These are phyloP conservation scores for Acephala macrosclerotiorum DNA, from an alignment of 2,329 filamentous ascomycete genomes.

Conservation along the genomic window DNA sequence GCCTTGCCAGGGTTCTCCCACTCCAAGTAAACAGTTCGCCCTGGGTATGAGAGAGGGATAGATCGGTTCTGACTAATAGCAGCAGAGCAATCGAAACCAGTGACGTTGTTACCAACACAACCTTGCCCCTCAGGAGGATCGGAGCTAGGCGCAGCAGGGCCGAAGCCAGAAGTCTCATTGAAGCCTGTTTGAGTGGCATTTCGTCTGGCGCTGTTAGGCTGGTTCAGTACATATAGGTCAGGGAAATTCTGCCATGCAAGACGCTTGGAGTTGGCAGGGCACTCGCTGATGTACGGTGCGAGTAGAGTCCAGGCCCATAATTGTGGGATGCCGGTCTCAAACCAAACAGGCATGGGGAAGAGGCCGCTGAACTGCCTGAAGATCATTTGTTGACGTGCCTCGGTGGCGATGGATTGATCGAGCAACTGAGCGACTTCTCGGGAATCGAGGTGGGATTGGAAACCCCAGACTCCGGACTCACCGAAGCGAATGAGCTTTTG, in stretches of 20 bases:
- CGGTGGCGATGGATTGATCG: constrained; percentile 77
- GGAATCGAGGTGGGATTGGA: constrained; percentile 78
- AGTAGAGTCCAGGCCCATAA: constrained; percentile 86
- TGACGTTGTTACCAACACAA: constrained; percentile 64
- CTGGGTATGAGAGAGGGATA: constrained; percentile 76
- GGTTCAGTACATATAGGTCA: constrained; percentile 73
- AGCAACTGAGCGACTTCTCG: constrained; percentile 77
- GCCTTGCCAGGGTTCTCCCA: constrained; percentile 76
- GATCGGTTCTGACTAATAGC: constrained; percentile 74
- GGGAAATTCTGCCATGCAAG: constrained; percentile 89
- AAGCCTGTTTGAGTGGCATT: constrained; percentile 66
- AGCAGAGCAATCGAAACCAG: constrained; percentile 65
- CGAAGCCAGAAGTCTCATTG: constrained; percentile 70
- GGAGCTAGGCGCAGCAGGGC: constrained; percentile 45
- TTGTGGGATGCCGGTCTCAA: constrained; percentile 80
- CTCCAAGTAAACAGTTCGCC: constrained; percentile 71
- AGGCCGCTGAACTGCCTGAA: constrained; percentile 85
- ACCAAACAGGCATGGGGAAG: constrained; percentile 85
- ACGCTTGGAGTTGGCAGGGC: constrained; percentile 75
- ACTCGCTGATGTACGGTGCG: constrained; percentile 81
- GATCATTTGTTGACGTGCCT: constrained; percentile 83
- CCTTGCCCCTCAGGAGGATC: constrained; percentile 52
- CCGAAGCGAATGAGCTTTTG: constrained; percentile 86
- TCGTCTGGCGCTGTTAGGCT: constrained; percentile 75
- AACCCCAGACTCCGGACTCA: constrained; percentile 82